Evolutionary conservation across 2,329 filamentous ascomycete genomes (phyloP).

Genomic region (Tolypocladium guangdongense): DNA sequence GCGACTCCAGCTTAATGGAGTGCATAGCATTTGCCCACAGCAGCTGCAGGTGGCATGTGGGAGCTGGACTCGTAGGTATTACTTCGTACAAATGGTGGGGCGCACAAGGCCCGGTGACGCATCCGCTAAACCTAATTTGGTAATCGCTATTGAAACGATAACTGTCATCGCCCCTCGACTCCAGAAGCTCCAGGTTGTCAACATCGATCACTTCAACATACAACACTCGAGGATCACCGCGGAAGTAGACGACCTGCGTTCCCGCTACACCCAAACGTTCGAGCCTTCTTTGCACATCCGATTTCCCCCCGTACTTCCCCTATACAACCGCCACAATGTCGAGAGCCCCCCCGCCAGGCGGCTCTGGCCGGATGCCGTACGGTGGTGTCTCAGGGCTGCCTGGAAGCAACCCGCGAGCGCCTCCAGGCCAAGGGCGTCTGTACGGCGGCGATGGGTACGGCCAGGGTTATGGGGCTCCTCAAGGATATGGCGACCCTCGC

Average conservation of each 20-base stretch:
- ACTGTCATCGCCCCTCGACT: neutral
- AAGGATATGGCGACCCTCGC: conserved; percentile 13
- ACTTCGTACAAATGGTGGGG: neutral
- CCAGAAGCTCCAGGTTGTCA: conserved; percentile 3
- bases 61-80: neutral
- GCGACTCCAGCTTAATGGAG: neutral
- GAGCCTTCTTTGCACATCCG: too few species aligned
- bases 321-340: conserved; percentile 16
- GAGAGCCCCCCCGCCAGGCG: conserved; percentile 13
- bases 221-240: neutral
- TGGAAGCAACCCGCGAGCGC: conserved; percentile 16
- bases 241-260: too few species aligned
- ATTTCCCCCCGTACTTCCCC: neutral
- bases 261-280: neutral
- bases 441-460: conserved; percentile 19
- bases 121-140: conserved; percentile 1
- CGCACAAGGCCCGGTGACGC: neutral
- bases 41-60: neutral
- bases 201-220: neutral
- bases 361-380: conserved; percentile 14
- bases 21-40: neutral
- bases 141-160: conserved; percentile 2
- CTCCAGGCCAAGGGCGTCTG: conserved; percentile 10
- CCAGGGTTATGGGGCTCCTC: conserved; percentile 13
- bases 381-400: conserved; percentile 14